Percentiles rank a stretch among this genome's conserved stretches.
These are phyloP conservation scores for Apiotrichum veenhuisii DNA, from an alignment of 1,284 basidiomycete genomes.

Conservation along the genomic window DNA sequence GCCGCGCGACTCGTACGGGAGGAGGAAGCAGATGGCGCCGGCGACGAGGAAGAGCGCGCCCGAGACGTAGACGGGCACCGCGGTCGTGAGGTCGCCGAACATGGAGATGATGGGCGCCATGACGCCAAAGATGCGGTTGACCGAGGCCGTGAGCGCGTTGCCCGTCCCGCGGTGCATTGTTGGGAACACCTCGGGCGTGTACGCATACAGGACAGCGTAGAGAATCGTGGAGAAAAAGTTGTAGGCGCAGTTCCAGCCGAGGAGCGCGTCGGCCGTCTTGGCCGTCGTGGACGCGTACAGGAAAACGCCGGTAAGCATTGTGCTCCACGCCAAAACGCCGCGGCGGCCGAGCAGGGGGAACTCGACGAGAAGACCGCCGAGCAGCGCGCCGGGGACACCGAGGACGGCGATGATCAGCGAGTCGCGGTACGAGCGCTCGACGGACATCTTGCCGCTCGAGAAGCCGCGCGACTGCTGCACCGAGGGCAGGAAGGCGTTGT, in stretches of 20 bases:
- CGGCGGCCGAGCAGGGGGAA: slow-evolving; percentile 55
- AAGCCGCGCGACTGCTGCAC: slow-evolving; percentile 52
- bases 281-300: slow-evolving; percentile 64
- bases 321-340: slow-evolving; percentile 55
- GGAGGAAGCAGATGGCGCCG: slow-evolving; percentile 59
- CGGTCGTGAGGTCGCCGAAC: slow-evolving; percentile 46
- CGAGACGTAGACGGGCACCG: slow-evolving; percentile 67
- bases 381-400: slow-evolving; percentile 60
- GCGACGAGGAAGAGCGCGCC: slow-evolving; percentile 63
- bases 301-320: slow-evolving; percentile 58
- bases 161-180: slow-evolving; percentile 63
- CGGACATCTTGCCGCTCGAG: slow-evolving; percentile 34
- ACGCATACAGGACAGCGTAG: slow-evolving; percentile 46
- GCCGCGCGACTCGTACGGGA: slow-evolving; percentile 69
- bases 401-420: slow-evolving; percentile 51
- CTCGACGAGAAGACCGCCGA: slow-evolving; percentile 59
- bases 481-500: slow-evolving; percentile 56
- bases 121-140: slow-evolving; percentile 58
- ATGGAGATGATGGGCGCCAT: slow-evolving; percentile 38
- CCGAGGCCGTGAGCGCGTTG: slow-evolving; percentile 58
- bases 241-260: slow-evolving; percentile 60
- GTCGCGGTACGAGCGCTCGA: slow-evolving; percentile 55
- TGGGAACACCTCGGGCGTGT: slow-evolving; percentile 65
- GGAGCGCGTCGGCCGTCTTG: slow-evolving; percentile 52
- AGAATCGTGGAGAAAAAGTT: slow-evolving; percentile 51